phyloP scores from a whole-genome alignment of 73 alveolate species.

The Stentor roeselii region DNA sequence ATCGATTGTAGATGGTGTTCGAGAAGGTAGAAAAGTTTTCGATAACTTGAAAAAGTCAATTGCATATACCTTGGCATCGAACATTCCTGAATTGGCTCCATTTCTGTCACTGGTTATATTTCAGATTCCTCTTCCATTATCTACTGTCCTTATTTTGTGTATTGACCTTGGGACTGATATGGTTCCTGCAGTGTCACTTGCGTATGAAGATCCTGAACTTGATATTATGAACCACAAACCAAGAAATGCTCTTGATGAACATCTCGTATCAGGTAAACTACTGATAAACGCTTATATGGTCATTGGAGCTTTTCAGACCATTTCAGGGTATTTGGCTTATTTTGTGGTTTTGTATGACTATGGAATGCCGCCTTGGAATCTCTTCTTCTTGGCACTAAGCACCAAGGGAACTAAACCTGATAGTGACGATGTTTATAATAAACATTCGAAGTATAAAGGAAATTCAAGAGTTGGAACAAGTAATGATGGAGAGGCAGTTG shows the following conservation, averaged over 20 bases:
- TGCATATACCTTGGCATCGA: conserved; percentile 72
- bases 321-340: conserved; percentile 44
- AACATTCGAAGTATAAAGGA: conserved; percentile 5
- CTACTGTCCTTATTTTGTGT: conserved; percentile 72
- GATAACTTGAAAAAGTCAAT: conserved; percentile 84
- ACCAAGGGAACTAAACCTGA: conserved; percentile 22
- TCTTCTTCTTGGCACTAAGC: not conserved
- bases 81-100: conserved; percentile 86
- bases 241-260: conserved; percentile 83
- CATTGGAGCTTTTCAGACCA: conserved; percentile 37
- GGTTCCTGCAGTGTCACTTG: conserved; percentile 88
- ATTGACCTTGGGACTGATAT: conserved; percentile 90
- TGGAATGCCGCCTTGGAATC: conserved; percentile 54
- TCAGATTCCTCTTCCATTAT: conserved; percentile 84
- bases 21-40: conserved; percentile 94
- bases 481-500: conserved; percentile 26
- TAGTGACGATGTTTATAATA: conserved; percentile 37
- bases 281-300: conserved; percentile 40
- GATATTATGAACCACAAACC: conserved; percentile 92
- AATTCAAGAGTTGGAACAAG: not conserved
- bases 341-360: conserved; percentile 83
- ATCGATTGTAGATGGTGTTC: conserved; percentile 94
- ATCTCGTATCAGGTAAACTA: conserved; percentile 64
- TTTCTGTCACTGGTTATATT: conserved; percentile 70
- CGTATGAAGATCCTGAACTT: conserved; percentile 91